phyloP scores from a whole-genome alignment of 2,329 filamentous ascomycete genomes.

The Botryosphaeria dothidea region DNA sequence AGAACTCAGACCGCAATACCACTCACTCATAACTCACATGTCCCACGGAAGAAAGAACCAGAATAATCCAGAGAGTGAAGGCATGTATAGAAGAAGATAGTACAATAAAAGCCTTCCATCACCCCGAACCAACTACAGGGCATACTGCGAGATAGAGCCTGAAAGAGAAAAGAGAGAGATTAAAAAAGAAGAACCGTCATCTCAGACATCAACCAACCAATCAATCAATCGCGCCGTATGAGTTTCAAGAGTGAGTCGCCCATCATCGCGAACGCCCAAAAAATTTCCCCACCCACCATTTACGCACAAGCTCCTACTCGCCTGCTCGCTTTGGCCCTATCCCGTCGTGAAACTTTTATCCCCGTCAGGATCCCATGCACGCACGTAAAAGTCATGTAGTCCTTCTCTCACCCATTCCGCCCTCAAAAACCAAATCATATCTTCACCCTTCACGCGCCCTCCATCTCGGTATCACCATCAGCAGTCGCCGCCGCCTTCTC shows the following conservation, averaged over 20 bases:
- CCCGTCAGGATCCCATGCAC: neutral
- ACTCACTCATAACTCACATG: too few species aligned
- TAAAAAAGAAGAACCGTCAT: neutral
- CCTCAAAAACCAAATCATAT: neutral
- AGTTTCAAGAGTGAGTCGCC: neutral
- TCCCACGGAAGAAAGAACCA: neutral
- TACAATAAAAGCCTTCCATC: neutral
- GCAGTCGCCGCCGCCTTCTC: neutral
- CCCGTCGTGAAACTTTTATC: too few species aligned
- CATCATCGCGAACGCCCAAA: neutral
- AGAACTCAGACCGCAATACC: too few species aligned
- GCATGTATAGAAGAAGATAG: neutral
- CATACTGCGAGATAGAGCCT: neutral
- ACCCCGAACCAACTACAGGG: neutral
- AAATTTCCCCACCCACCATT: neutral
- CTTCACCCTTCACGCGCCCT: neutral
- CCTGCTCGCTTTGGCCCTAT: too few species aligned
- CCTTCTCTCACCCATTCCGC: neutral
- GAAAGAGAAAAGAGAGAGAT: neutral
- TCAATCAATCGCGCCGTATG: neutral
- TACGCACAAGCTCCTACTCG: neutral
- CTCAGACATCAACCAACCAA: neutral
- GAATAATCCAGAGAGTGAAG: neutral
- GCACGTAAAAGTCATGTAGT: neutral
- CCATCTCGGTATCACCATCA: slow-evolving; percentile 4